Conservation (phyloP, 768 basidiomycete species). For the Polyporus arcularius region DNA sequence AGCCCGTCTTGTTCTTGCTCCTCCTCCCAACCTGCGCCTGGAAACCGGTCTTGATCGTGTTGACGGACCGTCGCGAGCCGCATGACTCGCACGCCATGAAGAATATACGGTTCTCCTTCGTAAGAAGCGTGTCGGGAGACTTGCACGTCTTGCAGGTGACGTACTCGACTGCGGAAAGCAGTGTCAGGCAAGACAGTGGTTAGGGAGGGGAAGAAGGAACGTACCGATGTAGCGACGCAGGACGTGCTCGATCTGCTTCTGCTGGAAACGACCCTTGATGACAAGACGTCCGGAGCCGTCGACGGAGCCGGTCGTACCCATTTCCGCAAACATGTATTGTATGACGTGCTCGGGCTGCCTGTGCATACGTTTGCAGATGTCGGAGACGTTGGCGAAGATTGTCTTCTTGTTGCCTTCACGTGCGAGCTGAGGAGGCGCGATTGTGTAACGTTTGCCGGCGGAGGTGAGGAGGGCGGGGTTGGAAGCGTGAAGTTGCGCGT, state of each 20-base stretch:
- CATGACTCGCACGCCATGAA: constrained; percentile 95
- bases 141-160: constrained; percentile 99
- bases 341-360: constrained; percentile 97
- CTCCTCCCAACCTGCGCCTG: constrained; percentile 93
- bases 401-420: constrained; percentile 97
- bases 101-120: constrained; percentile 98
- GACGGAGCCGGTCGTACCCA: constrained; percentile 96
- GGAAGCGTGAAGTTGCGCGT: constrained; percentile 85
- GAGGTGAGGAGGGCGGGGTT: constrained; percentile 89
- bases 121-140: constrained; percentile 93
- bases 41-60: constrained; percentile 97
- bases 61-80: constrained; percentile 88
- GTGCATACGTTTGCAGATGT: constrained; percentile 99
- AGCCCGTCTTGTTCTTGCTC: constrained; percentile 79
- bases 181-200: neutral
- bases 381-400: constrained; percentile 94
- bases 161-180: constrained; percentile 74
- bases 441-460: constrained; percentile 92
- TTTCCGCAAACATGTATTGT: constrained; percentile 93
- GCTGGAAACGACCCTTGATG: constrained; percentile 97
- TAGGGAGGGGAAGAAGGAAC: constrained; percentile 28
- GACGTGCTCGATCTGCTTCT: constrained; percentile 98
- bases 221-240: constrained; percentile 93
- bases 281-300: constrained; percentile 91
- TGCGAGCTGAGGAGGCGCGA: constrained; percentile 92